These are phyloP conservation scores for Lasiodiplodia sp. DNA, from an alignment of 2,329 filamentous ascomycete genomes.

Conservation along the genomic window DNA sequence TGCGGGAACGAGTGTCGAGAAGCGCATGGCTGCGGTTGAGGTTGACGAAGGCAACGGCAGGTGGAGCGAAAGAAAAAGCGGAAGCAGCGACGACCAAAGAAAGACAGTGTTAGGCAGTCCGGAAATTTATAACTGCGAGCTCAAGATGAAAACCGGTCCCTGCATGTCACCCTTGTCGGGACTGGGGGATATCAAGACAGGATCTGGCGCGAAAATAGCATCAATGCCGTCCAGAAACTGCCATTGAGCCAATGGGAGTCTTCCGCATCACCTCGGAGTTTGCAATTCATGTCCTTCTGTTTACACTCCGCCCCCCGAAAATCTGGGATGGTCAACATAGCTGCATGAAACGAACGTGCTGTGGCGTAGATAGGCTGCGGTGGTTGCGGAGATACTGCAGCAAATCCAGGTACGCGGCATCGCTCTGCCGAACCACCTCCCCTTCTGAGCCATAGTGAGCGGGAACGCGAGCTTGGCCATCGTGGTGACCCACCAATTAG, in stretches of 20 bases:
- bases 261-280: background rate
- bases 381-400: background rate
- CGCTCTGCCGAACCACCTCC: constrained; percentile 1
- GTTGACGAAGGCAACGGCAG: background rate
- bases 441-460: background rate
- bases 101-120: too few species aligned
- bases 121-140: background rate
- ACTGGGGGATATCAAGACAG: background rate
- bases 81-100: background rate
- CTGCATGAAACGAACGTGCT: background rate
- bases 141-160: background rate
- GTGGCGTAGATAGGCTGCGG: constrained; percentile 16
- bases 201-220: background rate
- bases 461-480: background rate
- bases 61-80: background rate
- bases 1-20: background rate
- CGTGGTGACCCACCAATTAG: background rate
- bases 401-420: constrained; percentile 10
- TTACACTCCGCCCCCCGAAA: background rate
- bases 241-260: background rate
- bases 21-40: background rate
- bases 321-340: background rate
- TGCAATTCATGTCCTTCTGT: background rate
- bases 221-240: background rate
- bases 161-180: background rate